These are phyloP conservation scores for Acrocalymma vagum DNA, from an alignment of 2,329 filamentous ascomycete species.

Conservation along the genomic window DNA sequence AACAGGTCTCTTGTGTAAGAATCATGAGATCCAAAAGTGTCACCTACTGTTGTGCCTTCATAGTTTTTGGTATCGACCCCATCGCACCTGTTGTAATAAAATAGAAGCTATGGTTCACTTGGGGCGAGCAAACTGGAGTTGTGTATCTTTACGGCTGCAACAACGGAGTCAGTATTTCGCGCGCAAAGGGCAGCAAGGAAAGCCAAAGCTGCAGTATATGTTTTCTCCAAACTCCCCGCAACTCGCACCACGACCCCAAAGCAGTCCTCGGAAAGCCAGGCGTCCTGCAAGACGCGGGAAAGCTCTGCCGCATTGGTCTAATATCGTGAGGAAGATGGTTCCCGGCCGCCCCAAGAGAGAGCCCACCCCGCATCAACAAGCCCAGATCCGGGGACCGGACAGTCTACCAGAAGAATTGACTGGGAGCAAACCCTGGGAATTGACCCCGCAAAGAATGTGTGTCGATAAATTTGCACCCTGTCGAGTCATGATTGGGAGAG, in stretches of 20 bases:
- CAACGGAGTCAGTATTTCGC: conserved; percentile 5
- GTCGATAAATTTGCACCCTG: no score
- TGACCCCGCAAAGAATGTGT: no score
- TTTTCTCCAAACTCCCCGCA: conserved; percentile 3
- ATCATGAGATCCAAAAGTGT: not conserved
- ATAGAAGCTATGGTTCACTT: not conserved
- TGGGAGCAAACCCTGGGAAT: no score
- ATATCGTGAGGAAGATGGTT: conserved; percentile 18
- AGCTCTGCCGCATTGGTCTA: conserved; percentile 11
- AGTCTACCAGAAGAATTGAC: no score
- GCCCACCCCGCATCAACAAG: not conserved
- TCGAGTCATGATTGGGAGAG: no score
- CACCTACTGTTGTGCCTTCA: conserved; percentile 36
- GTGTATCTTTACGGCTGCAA: not conserved
- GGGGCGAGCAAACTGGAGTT: not conserved
- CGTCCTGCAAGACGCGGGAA: conserved; percentile 8
- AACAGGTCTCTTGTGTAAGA: not conserved
- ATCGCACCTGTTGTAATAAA: conserved; percentile 10
- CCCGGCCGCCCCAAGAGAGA: conserved; percentile 6
- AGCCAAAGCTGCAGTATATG: conserved; percentile 4
- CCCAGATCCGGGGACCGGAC: no score
- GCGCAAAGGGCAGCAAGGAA: conserved; percentile 3
- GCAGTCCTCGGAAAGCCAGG: no score
- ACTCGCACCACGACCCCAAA: no score
- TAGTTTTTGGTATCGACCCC: conserved; percentile 29